phyloP scores from a whole-genome alignment of 192 early-diverging fungal species.

The Pecoramyces ruminantium region DNA sequence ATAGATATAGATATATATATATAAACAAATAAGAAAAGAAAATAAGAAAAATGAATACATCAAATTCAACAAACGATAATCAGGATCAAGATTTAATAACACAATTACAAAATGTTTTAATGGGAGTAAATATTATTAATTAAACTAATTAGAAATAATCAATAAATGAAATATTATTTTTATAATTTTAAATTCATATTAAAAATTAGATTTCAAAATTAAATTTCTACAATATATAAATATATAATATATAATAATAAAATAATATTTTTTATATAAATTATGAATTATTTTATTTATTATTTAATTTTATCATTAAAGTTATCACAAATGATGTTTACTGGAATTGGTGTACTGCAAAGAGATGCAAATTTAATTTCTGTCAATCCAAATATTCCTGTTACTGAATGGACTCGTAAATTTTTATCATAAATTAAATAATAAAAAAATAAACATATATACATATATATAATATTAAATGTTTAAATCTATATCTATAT shows the following conservation, averaged over 20 bases:
- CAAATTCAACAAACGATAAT: neutral
- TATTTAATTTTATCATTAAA: conserved; percentile 1
- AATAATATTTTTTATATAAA: too few species aligned
- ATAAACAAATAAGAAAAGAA: too few species aligned
- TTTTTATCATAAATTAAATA: too few species aligned
- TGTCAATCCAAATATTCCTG: conserved; percentile 9
- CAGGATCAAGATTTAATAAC: neutral
- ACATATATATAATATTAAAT: too few species aligned
- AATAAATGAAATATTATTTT: neutral
- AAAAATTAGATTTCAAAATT: neutral
- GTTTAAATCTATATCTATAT: neutral
- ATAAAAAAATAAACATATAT: too few species aligned
- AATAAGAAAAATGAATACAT: neutral
- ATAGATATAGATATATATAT: too few species aligned
- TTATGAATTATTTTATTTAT: neutral
- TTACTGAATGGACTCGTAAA: conserved; percentile 19
- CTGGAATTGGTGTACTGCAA: conserved; percentile 17
- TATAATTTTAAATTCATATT: too few species aligned
- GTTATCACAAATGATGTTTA: conserved; percentile 17
- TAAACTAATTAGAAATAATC: neutral
- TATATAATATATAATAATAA: neutral
- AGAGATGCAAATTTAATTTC: conserved; percentile 18
- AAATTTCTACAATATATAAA: neutral
- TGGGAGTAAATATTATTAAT: neutral
- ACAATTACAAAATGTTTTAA: neutral